Evolutionary conservation across 331 rosid species (phyloP).

Genomic region (Pyracantha coccinea): DNA sequence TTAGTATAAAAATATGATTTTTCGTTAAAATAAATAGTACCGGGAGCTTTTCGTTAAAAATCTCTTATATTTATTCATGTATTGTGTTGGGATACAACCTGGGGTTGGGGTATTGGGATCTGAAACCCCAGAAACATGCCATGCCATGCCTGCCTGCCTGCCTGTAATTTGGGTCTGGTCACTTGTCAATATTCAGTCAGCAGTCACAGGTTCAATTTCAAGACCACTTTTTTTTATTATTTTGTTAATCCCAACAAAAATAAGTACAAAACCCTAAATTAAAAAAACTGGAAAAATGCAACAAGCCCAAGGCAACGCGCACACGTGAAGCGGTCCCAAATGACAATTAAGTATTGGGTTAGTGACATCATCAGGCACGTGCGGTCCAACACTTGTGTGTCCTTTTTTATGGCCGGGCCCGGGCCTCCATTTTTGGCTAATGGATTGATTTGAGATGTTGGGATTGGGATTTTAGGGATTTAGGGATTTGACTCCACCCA

Average conservation of each 20-base stretch:
- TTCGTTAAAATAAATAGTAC: too few relatives aligned
- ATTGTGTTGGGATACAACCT: background rate
- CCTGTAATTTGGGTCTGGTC: slow-evolving; percentile 23
- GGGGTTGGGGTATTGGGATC: slow-evolving; percentile 36
- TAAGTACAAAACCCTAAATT: background rate
- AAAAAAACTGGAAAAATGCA: background rate
- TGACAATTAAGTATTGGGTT: background rate
- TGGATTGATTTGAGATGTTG: slow-evolving; percentile 9
- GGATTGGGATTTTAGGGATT: slow-evolving; percentile 1
- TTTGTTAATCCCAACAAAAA: background rate
- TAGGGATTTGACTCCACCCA: slow-evolving; percentile 11
- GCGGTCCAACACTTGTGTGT: slow-evolving; percentile 32
- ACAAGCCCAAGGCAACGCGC: slow-evolving; percentile 4
- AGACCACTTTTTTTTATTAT: background rate
- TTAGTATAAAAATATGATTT: too few relatives aligned
- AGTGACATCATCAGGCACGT: slow-evolving; percentile 35
- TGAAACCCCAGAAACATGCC: slow-evolving; percentile 37
- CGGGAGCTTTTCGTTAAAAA: too few relatives aligned
- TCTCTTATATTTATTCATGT: too few relatives aligned
- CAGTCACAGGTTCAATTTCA: background rate
- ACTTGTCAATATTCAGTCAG: background rate
- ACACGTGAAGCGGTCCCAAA: slow-evolving; percentile 32
- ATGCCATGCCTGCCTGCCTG: slow-evolving; percentile 6
- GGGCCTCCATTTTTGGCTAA: background rate
- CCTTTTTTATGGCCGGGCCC: slow-evolving; percentile 53